Evolutionary conservation across 768 basidiomycete genomes (phyloP).

Genomic region (Leucocoprinus leucothites): DNA sequence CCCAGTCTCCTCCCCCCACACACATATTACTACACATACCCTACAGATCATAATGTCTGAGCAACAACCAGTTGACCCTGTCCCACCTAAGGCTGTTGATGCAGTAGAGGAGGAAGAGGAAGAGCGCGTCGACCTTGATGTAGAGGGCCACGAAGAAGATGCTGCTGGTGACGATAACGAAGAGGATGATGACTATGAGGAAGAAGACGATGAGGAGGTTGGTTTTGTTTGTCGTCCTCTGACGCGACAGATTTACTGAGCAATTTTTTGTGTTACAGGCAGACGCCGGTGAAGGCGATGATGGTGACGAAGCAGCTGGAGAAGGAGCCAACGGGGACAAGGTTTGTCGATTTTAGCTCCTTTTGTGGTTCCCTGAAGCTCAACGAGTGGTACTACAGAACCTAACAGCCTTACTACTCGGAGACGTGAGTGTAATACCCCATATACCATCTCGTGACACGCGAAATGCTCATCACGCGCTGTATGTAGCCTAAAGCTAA

Average conservation of each 20-base stretch:
- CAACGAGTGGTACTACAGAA: neutral
- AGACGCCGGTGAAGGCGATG: conserved; percentile 3
- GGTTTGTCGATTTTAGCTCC: neutral
- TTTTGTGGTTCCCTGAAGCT: neutral
- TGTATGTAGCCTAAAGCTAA: conserved; percentile 3
- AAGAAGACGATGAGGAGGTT: conserved; percentile 10
- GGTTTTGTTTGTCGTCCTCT: neutral
- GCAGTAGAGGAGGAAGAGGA: neutral
- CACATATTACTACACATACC: neutral
- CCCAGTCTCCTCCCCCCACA: neutral
- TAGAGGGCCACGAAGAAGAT: neutral
- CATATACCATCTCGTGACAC: neutral
- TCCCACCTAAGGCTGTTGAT: conserved; percentile 3
- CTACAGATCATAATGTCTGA: conserved; percentile 5
- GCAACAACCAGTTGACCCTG: neutral
- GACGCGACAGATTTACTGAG: neutral
- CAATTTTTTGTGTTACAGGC: neutral
- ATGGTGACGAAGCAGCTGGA: conserved; percentile 8
- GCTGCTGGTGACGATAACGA: neutral
- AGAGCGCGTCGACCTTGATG: conserved; percentile 1
- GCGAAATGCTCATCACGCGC: neutral
- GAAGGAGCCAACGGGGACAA: neutral
- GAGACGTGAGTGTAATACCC: neutral
- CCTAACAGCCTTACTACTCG: conserved; percentile 6
- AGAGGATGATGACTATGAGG: conserved; percentile 7